These are phyloP conservation scores for Theileria orientalis DNA, from an alignment of 169 alveolate genomes.

Conservation along the genomic window DNA sequence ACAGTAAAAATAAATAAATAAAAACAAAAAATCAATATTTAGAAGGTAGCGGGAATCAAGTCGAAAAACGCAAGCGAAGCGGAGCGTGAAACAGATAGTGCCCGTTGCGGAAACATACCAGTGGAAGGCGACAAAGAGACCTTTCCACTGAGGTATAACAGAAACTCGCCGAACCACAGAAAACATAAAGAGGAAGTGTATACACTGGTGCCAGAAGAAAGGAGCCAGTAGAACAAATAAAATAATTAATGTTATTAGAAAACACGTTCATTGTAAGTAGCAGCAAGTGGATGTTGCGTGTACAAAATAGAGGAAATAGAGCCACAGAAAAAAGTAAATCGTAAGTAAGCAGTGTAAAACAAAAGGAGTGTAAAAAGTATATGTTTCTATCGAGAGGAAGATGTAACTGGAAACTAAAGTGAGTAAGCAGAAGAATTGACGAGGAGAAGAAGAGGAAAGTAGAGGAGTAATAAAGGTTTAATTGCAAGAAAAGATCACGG, in stretches of 20 bases:
- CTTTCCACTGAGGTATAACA: constrained; percentile 50
- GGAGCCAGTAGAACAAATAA: constrained; percentile 3
- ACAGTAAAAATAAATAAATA: not conserved
- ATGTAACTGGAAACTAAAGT: too few relatives aligned
- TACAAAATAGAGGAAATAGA: not conserved
- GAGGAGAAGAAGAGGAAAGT: too few relatives aligned
- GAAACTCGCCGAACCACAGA: constrained; percentile 66
- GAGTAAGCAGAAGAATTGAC: too few relatives aligned
- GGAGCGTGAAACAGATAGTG: constrained; percentile 39
- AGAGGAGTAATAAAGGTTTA: too few relatives aligned
- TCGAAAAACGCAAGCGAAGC: constrained; percentile 45
- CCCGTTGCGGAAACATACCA: constrained; percentile 48
- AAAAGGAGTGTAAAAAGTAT: too few relatives aligned
- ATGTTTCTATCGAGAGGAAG: too few relatives aligned
- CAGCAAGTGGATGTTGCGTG: not conserved
- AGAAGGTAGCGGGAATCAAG: constrained; percentile 39
- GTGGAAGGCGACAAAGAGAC: constrained; percentile 34
- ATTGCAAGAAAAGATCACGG: too few relatives aligned
- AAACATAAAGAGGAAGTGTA: constrained; percentile 59
- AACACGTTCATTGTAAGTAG: not conserved
- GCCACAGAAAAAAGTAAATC: not conserved
- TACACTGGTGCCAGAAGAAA: constrained; percentile 7
- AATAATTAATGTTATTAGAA: not conserved
- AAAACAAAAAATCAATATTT: not conserved
- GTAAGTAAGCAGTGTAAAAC: too few relatives aligned